phyloP scores from a whole-genome alignment of 1,139 yeast species.

The Nadsonia starkeyi-henricii region DNA sequence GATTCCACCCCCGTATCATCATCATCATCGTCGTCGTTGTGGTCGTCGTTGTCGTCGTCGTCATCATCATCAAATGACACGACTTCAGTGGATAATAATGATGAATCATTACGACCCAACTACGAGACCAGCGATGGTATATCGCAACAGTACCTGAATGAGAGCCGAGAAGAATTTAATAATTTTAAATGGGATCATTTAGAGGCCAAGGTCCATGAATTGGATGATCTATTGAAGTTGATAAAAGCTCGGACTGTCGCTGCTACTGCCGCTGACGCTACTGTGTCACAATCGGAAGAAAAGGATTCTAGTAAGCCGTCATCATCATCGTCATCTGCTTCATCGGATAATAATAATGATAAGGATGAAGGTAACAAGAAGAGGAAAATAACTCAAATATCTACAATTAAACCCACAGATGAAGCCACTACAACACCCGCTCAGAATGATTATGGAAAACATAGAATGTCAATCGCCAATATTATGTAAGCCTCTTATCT shows the following conservation, averaged over 20 bases:
- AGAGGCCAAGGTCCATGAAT: not conserved
- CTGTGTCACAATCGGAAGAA: no score
- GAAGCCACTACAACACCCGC: not conserved
- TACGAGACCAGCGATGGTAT: not conserved
- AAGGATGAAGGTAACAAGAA: not conserved
- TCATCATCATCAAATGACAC: no score
- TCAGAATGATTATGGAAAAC: slow-evolving; percentile 2
- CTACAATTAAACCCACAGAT: not conserved
- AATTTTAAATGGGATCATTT: not conserved
- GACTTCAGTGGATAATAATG: no score
- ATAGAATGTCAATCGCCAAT: slow-evolving; percentile 17
- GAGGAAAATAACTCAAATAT: not conserved
- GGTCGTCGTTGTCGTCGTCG: no score
- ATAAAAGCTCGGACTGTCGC: no score
- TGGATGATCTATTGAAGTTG: not conserved
- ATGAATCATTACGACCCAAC: no score
- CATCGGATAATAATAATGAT: no score
- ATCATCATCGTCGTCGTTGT: no score
- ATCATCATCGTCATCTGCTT: slow-evolving; percentile 1
- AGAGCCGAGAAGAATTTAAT: not conserved
- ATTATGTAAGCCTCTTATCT: no score
- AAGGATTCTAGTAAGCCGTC: no score
- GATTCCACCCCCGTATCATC: no score
- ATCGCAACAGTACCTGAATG: not conserved
- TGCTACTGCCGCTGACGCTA: no score